Evolutionary conservation across 1,284 basidiomycete species (phyloP).

Genomic region (Blastosporella zonata): DNA sequence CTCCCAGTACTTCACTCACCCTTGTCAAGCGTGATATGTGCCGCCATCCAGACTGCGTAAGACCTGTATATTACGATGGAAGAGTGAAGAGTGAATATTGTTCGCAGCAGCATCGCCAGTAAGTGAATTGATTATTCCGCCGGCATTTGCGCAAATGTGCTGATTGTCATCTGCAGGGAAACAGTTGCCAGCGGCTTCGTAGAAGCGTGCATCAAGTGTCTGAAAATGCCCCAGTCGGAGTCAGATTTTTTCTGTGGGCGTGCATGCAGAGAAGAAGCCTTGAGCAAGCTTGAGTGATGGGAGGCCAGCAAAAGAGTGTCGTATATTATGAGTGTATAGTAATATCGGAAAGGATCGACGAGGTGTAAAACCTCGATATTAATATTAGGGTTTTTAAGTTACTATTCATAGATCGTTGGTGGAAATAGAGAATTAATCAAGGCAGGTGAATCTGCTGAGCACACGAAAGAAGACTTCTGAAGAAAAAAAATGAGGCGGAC

Average conservation of each 20-base stretch:
- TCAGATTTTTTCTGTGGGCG: conserved; percentile 50
- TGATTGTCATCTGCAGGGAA: conserved; percentile 32
- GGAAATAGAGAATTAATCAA: background rate
- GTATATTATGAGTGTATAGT: background rate
- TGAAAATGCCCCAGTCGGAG: conserved; percentile 45
- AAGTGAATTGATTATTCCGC: conserved; percentile 21
- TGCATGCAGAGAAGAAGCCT: conserved; percentile 46
- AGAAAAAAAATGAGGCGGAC: background rate
- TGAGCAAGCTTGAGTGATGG: background rate
- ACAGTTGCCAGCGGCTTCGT: conserved; percentile 43
- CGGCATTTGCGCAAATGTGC: background rate
- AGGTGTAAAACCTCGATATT: background rate
- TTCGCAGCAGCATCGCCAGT: conserved; percentile 51
- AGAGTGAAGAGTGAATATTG: conserved; percentile 49
- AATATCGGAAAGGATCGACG: background rate
- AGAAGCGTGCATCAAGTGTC: conserved; percentile 50
- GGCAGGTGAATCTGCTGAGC: conserved; percentile 6
- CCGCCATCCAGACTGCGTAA: conserved; percentile 47
- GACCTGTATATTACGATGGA: conserved; percentile 46
- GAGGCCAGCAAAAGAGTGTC: background rate
- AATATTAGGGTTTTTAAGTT: background rate
- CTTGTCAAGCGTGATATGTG: conserved; percentile 30
- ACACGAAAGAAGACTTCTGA: conserved; percentile 14
- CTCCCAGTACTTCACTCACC: background rate
- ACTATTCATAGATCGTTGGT: background rate